Percentiles rank a stretch among this genome's conserved stretches.
Evolutionary conservation across 495 filamentous ascomycete genomes (phyloP).

Genomic region (Glarea lozoyensis): DNA sequence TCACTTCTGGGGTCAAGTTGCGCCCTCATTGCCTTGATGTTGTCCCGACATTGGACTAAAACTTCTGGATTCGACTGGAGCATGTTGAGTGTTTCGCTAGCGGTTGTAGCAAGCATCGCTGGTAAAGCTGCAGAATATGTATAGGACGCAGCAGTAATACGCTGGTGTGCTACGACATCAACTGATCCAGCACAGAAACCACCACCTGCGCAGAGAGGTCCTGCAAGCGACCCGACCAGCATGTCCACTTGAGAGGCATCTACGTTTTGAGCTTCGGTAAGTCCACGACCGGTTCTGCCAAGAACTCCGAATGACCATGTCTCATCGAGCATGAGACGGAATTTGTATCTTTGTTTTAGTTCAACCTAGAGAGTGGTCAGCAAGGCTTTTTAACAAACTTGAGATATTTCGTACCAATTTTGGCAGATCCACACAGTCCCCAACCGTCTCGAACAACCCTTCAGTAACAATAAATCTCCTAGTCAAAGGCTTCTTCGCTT

Average conservation of each 20-base stretch:
- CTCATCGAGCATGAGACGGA: slow-evolving; percentile 94
- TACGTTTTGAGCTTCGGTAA: slow-evolving; percentile 94
- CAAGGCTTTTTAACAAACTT: not conserved
- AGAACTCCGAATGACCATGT: slow-evolving; percentile 94
- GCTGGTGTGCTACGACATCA: slow-evolving; percentile 92
- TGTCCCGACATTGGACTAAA: slow-evolving; percentile 66
- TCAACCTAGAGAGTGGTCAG: slow-evolving; percentile 53
- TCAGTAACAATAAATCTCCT: slow-evolving; percentile 94
- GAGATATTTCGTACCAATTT: slow-evolving; percentile 55
- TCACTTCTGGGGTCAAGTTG: slow-evolving; percentile 91
- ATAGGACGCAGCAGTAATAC: slow-evolving; percentile 80
- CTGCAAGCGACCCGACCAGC: slow-evolving; percentile 88
- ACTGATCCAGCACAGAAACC: slow-evolving; percentile 88
- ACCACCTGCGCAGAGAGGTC: slow-evolving; percentile 82
- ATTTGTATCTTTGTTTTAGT: slow-evolving; percentile 89
- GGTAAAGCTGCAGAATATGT: slow-evolving; percentile 93
- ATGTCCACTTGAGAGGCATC: slow-evolving; percentile 87
- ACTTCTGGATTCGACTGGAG: slow-evolving; percentile 78
- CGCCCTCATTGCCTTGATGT: slow-evolving; percentile 68
- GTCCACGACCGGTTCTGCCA: slow-evolving; percentile 78
- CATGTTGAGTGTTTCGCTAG: slow-evolving; percentile 76
- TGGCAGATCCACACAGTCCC: slow-evolving; percentile 78
- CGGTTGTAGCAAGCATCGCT: slow-evolving; percentile 88
- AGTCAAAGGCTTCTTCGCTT: slow-evolving; percentile 77
- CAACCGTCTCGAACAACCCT: slow-evolving; percentile 83